Evolutionary conservation across 2,329 filamentous ascomycete genomes (phyloP).

Genomic region (Penicillium sp.): DNA sequence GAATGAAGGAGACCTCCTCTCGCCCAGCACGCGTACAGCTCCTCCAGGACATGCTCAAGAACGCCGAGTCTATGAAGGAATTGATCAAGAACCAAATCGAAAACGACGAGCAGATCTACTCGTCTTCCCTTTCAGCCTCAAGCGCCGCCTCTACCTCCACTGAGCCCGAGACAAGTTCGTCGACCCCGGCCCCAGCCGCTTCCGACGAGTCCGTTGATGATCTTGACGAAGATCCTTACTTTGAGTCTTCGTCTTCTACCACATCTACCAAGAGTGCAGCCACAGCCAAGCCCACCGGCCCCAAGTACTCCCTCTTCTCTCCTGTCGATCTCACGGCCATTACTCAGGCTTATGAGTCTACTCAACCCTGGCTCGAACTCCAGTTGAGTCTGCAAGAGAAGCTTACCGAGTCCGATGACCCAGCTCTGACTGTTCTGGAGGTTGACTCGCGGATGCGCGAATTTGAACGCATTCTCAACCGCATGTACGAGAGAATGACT

Average conservation of each 20-base stretch:
- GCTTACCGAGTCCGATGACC: slow-evolving; percentile 69
- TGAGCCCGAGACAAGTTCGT: slow-evolving; percentile 47
- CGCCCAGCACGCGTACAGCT: slow-evolving; percentile 68
- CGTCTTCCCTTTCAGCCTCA: slow-evolving; percentile 53
- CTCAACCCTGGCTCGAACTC: slow-evolving; percentile 71
- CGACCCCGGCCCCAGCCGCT: slow-evolving; percentile 36
- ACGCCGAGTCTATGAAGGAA: slow-evolving; percentile 68
- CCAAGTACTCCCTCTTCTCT: slow-evolving; percentile 67
- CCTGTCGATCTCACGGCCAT: slow-evolving; percentile 68
- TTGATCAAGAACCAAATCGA: slow-evolving; percentile 72
- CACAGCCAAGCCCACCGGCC: slow-evolving; percentile 43
- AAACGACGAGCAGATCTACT: slow-evolving; percentile 62
- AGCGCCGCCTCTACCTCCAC: slow-evolving; percentile 37
- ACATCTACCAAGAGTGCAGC: slow-evolving; percentile 37
- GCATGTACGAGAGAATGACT: slow-evolving; percentile 48
- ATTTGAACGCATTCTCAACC: slow-evolving; percentile 56
- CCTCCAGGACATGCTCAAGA: slow-evolving; percentile 69
- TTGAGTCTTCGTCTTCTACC: slow-evolving; percentile 39
- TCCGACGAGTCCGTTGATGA: slow-evolving; percentile 61
- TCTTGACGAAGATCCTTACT: slow-evolving; percentile 69
- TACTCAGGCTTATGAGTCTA: slow-evolving; percentile 61
- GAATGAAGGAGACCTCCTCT: slow-evolving; percentile 68
- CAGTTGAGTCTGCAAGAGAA: slow-evolving; percentile 69
- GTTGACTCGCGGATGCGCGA: slow-evolving; percentile 66
- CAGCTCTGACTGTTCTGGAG: slow-evolving; percentile 71